A percentile compares a stretch with the other conserved stretches of the same genome.
These are phyloP conservation scores for Chytriomyces sp. DNA, from an alignment of 192 early-diverging fungal species.

Conservation along the genomic window DNA sequence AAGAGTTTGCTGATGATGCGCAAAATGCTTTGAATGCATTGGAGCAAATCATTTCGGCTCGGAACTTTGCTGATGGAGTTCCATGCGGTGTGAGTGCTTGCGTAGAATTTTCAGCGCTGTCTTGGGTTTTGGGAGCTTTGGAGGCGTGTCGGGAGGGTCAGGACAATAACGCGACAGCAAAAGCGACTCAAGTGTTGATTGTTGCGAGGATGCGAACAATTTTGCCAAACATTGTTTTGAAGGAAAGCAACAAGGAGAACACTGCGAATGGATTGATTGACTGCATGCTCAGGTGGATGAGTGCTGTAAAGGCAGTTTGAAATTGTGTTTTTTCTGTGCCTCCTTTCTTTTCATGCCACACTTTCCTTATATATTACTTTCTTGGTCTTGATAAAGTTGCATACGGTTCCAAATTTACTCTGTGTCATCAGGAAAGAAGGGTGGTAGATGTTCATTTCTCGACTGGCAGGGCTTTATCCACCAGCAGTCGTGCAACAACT, in stretches of 20 bases:
- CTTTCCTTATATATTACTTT: neutral
- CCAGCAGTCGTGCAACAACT: no score
- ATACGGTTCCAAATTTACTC: neutral
- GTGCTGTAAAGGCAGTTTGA: neutral
- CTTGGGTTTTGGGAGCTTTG: constrained; percentile 11
- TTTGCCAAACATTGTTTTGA: neutral
- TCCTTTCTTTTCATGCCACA: neutral
- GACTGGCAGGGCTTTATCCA: no score
- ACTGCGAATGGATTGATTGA: neutral
- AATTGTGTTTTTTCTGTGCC: neutral
- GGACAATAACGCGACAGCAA: neutral
- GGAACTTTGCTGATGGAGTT: neutral
- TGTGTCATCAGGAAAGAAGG: neutral
- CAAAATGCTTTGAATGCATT: neutral
- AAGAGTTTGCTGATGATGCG: neutral
- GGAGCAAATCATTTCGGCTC: neutral
- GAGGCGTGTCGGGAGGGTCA: neutral
- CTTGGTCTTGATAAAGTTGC: neutral
- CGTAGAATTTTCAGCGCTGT: constrained; percentile 25
- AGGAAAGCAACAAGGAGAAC: neutral
- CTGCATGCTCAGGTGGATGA: constrained; percentile 32
- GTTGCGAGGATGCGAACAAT: constrained; percentile 23
- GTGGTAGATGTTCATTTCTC: no score
- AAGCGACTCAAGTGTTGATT: neutral
- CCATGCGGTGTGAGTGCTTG: neutral